Base-by-base conservation (phyloP, 768 basidiomycete genomes). In the Suillus brevipes region DNA sequence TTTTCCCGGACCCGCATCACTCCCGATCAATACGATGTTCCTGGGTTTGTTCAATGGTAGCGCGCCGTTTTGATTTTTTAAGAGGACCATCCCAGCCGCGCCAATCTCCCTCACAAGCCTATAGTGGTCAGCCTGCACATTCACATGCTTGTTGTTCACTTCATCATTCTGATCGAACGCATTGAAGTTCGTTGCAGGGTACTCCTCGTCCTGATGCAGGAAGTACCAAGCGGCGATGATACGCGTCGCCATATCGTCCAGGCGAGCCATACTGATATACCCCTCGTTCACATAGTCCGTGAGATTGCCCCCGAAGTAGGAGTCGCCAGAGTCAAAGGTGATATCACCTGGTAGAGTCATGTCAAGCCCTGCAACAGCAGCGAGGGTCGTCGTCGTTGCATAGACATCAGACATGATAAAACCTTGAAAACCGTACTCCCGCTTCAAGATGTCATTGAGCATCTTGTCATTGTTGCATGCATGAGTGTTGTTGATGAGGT, bases 221-320 rank as follows among this genome's bases (percentile, higher is more conserved):
- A 85, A 76, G 70, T 88, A 92, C 85, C 87, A 94, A 0, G 81
- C 78, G 3, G 91, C 89, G 28, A 94, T 72, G 68, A 95, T 89
- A 37, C 93, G 88, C 12, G 85, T 87, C 7, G 90, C 92, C 91
- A 94, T 94, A 72, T 95, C 93, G 64, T 89, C 87, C 6, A 91
- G 76, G 6, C 91, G 85, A 3, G 81, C 72, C 67, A 83, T 79
- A 0, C 89, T 82, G 60, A 95, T 90, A 2, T 86, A 88, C 42
- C 87, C 88, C 72, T 94, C 91, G 58, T 83, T 76, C n/a, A 95
- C 91, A 58, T 82, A 87, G 28, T 79, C 79, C 1, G 87, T 89
- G 42, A 94, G 81, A 73, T 89, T 91, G 1, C 72, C 77, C 25
- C 90, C 88, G 67, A 87, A 92, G 71, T 84, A 92, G 6, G 85